Conservation (phyloP, 768 basidiomycete species). For the Clavulina sp. region DNA sequence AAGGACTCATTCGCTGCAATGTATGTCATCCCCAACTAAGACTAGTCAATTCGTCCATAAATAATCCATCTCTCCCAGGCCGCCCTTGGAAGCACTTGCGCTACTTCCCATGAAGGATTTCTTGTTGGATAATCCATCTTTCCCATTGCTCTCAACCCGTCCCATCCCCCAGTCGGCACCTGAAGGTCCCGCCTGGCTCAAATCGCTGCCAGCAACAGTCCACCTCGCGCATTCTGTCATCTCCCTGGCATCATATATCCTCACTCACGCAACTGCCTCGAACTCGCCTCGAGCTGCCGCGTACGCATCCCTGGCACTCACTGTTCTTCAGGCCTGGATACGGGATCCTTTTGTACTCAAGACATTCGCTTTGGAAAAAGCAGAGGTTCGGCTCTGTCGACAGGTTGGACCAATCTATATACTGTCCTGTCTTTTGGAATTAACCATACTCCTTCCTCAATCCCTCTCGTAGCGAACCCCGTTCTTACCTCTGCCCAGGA, state of each 20-base stretch:
- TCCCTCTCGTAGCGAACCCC: slow-evolving; percentile 30
- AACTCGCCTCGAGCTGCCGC: slow-evolving; percentile 39
- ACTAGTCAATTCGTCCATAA: slow-evolving; percentile 44
- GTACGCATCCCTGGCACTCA: slow-evolving; percentile 43
- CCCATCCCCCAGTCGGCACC: not conserved
- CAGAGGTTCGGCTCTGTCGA: slow-evolving; percentile 37
- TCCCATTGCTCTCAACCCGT: slow-evolving; percentile 28
- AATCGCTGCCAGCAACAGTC: slow-evolving; percentile 15
- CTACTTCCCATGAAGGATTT: slow-evolving; percentile 48
- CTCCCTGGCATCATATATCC: slow-evolving; percentile 43
- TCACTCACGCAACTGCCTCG: slow-evolving; percentile 48
- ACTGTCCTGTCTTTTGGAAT: slow-evolving; percentile 1
- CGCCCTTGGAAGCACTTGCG: slow-evolving; percentile 40
- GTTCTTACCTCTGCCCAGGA: slow-evolving; percentile 25
- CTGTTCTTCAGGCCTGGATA: slow-evolving; percentile 32
- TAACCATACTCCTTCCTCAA: not conserved
- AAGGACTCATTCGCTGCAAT: slow-evolving; percentile 6
- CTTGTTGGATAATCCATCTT: slow-evolving; percentile 31
- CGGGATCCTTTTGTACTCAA: slow-evolving; percentile 33
- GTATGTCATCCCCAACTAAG: slow-evolving; percentile 28
- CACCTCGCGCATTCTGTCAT: slow-evolving; percentile 32
- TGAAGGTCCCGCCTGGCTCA: slow-evolving; percentile 16
- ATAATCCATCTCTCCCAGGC: slow-evolving; percentile 24
- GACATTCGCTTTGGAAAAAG: slow-evolving; percentile 25
- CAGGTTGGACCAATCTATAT: slow-evolving; percentile 27